Evolutionary conservation across 1,284 basidiomycete genomes (phyloP), one percentile per base, ranked within the genome.

Genomic region (Ustilago lituana): DNA sequence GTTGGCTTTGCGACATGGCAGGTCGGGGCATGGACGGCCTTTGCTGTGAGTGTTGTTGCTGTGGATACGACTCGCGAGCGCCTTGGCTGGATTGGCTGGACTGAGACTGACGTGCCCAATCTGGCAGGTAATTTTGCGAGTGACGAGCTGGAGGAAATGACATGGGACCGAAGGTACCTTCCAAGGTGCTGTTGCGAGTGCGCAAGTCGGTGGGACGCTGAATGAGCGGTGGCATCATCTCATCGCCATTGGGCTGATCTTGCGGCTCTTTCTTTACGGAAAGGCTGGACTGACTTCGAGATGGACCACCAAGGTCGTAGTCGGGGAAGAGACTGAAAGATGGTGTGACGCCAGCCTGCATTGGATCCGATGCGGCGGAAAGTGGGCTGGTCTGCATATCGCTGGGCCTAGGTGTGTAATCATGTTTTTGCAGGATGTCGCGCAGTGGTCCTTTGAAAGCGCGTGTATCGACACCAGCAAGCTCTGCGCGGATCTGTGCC

Each of bases 391-490:
- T 61, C 44, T 68, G 66, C 54, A 63, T 47, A 44, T 61, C 59
- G 44, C 46, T 63, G 35, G 49, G 37, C 15, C 52, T 39, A 9
- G 57, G 60, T 15, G 57, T 57, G 29, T 60, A 67, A 44, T 63
- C 52, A 11, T 63, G 56, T 38, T 71, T 61, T 40, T 76, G 74
- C 6, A 73, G 36, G 19, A 75, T 73, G 29, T 72, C 70, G 6
- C 74, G 55, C 31, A 78, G 43, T 8, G 71, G 76, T 19, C 76
- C 76, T 36, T 66, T 64, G 54, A 78, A 64, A 23, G 74, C 74
- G 1, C 76, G 52, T 17, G 60, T 57, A 50, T 78, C 76, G 37
- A 78, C 72, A 27, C 72, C 73, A 3, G 60, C 63, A 2, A 77
- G 67, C 27, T 77, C 75, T 32, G 52, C 57, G 1, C 70, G 54